These are phyloP conservation scores for Monosporascus sp. DNA, from an alignment of 2,329 filamentous ascomycete species.

Conservation along the genomic window DNA sequence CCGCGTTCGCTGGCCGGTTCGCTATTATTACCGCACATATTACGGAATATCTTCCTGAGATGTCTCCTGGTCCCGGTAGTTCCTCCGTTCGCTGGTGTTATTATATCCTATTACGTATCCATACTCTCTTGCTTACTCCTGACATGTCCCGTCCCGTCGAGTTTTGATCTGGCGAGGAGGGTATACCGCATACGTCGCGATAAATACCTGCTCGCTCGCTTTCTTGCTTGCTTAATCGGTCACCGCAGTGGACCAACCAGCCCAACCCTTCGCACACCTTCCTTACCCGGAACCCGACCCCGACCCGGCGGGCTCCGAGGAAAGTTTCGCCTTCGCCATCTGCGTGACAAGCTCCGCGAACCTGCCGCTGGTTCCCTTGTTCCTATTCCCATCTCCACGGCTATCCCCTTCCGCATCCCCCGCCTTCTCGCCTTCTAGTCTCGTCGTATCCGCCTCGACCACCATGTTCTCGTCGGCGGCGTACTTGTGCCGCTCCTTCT, in stretches of 20 bases:
- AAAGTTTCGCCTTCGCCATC: slow-evolving; percentile 20
- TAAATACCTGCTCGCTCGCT: too few species aligned
- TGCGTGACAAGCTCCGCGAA: slow-evolving; percentile 28
- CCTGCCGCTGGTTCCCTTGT: slow-evolving; percentile 17
- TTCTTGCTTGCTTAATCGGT: not conserved
- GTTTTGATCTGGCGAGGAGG: too few species aligned
- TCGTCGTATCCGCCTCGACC: slow-evolving; percentile 26
- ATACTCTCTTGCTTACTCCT: too few species aligned
- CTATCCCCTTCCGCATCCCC: not conserved
- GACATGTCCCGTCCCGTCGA: too few species aligned
- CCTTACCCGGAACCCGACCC: slow-evolving; percentile 4
- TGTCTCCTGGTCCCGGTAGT: too few species aligned
- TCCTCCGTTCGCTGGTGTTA: too few species aligned
- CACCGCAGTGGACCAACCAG: not conserved
- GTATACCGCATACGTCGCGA: too few species aligned
- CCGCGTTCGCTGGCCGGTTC: too few species aligned
- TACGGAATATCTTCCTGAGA: too few species aligned
- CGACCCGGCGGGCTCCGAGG: not conserved
- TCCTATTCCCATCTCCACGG: not conserved
- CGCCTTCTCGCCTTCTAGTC: slow-evolving; percentile 5
- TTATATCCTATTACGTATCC: too few species aligned
- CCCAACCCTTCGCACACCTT: slow-evolving; percentile 5
- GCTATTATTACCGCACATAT: too few species aligned
- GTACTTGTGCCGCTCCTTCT: slow-evolving; percentile 36
- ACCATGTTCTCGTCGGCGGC: slow-evolving; percentile 32